These are phyloP conservation scores for Cystobasidium slooffiae DNA, from an alignment of 1,284 basidiomycete genomes.

Conservation along the genomic window DNA sequence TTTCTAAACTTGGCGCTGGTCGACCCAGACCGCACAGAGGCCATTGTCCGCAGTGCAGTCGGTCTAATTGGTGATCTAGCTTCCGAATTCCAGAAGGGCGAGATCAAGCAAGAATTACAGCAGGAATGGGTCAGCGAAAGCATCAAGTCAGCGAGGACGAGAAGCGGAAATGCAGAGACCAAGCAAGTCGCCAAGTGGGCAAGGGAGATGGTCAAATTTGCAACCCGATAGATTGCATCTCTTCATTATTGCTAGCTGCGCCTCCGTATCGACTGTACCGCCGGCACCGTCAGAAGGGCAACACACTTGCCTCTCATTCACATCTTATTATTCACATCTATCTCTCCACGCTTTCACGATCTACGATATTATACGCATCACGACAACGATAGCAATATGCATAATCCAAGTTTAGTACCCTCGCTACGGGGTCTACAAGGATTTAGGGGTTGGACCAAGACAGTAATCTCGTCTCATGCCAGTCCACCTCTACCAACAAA, in stretches of 20 bases:
- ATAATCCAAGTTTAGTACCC: too few species aligned
- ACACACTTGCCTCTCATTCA: not conserved
- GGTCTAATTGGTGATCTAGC: slow-evolving; percentile 93
- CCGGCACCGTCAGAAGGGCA: not conserved
- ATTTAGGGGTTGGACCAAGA: not conserved
- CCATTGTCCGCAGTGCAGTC: slow-evolving; percentile 73
- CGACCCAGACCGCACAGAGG: slow-evolving; percentile 84
- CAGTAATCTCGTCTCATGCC: not conserved
- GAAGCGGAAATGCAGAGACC: slow-evolving; percentile 60
- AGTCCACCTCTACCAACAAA: not conserved
- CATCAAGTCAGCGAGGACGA: slow-evolving; percentile 66
- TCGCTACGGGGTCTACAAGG: too few species aligned
- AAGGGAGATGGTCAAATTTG: slow-evolving; percentile 58
- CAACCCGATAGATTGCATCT: slow-evolving; percentile 11
- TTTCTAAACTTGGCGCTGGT: slow-evolving; percentile 78
- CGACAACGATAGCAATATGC: not conserved
- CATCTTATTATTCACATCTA: not conserved
- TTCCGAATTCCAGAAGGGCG: slow-evolving; percentile 76
- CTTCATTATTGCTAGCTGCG: not conserved
- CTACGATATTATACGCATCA: slow-evolving; percentile 28
- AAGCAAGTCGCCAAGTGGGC: slow-evolving; percentile 64
- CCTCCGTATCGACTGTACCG: too few species aligned
- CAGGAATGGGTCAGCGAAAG: slow-evolving; percentile 80
- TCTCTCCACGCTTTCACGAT: not conserved
- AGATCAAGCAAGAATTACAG: slow-evolving; percentile 78